Percentiles rank a stretch among this genome's conserved stretches.
Conservation (phyloP, 2,329 filamentous ascomycete genomes). For the Tolypocladium sp. region DNA sequence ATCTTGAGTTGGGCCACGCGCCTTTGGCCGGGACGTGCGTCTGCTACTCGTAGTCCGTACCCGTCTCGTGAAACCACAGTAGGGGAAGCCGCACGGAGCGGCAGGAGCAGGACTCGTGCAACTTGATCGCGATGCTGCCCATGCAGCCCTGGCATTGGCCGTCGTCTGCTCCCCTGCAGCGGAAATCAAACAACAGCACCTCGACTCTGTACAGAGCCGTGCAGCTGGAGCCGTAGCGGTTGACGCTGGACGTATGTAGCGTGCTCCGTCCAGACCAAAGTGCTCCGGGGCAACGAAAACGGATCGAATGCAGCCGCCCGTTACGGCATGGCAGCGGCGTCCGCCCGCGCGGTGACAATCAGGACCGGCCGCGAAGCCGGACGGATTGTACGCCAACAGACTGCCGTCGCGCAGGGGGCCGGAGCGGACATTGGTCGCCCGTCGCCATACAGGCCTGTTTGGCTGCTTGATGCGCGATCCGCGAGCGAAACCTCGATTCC, state of each 20-base stretch:
- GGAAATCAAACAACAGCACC: background rate
- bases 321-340: background rate
- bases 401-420: background rate
- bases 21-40: background rate
- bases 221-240: background rate
- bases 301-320: background rate
- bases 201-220: background rate
- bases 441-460: background rate
- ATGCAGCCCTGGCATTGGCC: background rate
- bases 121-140: background rate
- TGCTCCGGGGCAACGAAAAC: background rate
- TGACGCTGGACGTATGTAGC: background rate
- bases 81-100: background rate
- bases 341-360: background rate
- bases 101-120: background rate
- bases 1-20: background rate
- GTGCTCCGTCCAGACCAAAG: background rate
- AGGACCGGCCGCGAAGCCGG: background rate
- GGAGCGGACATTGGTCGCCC: background rate
- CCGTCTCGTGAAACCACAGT: background rate
- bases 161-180: background rate
- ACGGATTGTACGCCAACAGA: background rate
- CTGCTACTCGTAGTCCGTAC: too few species aligned
- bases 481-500: conserved; percentile 20
- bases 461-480: conserved; percentile 9